Percentiles rank a stretch among this genome's conserved stretches.
These are phyloP conservation scores for Penicillium glabrum DNA, from an alignment of 2,329 filamentous ascomycete genomes.

Conservation along the genomic window DNA sequence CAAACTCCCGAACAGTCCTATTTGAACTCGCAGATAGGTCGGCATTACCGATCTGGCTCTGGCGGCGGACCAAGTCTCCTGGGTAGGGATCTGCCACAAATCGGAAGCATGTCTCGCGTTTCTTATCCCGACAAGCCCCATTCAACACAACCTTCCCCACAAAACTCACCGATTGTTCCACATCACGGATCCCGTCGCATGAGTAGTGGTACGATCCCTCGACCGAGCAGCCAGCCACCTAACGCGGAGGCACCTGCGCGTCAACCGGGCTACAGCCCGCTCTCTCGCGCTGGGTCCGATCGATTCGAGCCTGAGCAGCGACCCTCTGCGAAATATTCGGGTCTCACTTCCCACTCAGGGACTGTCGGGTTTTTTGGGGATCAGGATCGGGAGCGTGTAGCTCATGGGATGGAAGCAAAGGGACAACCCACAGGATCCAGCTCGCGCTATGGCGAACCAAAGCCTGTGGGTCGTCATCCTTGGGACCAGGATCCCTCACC, in stretches of 20 bases:
- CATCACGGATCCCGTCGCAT: conserved; percentile 40
- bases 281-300: conserved; percentile 30
- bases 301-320: conserved; percentile 26
- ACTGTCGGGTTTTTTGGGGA: conserved; percentile 34
- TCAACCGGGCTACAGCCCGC: conserved; percentile 36
- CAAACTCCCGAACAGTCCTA: conserved; percentile 70
- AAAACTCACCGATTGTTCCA: conserved; percentile 34
- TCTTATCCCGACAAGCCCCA: conserved; percentile 36
- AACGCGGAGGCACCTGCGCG: conserved; percentile 36
- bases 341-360: conserved; percentile 26
- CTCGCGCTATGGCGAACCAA: conserved; percentile 34
- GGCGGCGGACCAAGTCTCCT: conserved; percentile 29
- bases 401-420: conserved; percentile 34
- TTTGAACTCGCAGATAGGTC: conserved; percentile 47
- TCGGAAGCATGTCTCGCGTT: conserved; percentile 30
- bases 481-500: conserved; percentile 42
- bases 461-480: conserved; percentile 28
- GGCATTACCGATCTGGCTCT: conserved; percentile 40
- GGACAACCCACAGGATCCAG: conserved; percentile 23
- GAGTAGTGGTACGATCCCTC: conserved; percentile 44
- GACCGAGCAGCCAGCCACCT: conserved; percentile 44
- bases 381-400: conserved; percentile 27
- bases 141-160: conserved; percentile 36
- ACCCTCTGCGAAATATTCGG: conserved; percentile 29
- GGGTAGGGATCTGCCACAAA: conserved; percentile 32